Conservation (phyloP, 768 basidiomycete genomes). For the Fistulinella prunicolor region DNA sequence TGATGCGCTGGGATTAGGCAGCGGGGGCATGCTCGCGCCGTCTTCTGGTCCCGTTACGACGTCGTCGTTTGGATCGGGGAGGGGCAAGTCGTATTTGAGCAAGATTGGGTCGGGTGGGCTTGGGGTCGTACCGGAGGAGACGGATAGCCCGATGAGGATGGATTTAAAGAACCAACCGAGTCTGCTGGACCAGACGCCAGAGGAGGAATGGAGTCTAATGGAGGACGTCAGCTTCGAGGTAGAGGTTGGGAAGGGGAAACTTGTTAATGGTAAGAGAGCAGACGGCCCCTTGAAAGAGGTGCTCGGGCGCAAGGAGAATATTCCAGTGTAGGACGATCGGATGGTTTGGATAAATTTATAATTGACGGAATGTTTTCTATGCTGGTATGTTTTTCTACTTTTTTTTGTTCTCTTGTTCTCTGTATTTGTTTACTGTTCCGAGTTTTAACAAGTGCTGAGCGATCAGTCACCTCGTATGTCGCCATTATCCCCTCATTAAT, state of each 20-base stretch:
- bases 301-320: constrained; percentile 29
- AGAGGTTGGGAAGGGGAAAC: constrained; percentile 26
- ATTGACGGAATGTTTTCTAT: constrained; percentile 4
- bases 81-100: constrained; percentile 51
- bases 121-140: constrained; percentile 31
- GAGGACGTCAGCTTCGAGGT: constrained; percentile 55
- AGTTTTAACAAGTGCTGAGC: background rate
- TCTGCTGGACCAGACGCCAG: constrained; percentile 58
- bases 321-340: constrained; percentile 13
- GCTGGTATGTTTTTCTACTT: constrained; percentile 1
- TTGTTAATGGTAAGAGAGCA: constrained; percentile 28
- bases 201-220: constrained; percentile 48
- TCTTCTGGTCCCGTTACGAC: constrained; percentile 5
- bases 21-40: constrained; percentile 34
- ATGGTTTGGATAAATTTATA: background rate
- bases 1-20: constrained; percentile 63
- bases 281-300: constrained; percentile 30
- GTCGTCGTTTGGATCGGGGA: constrained; percentile 27
- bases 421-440: constrained; percentile 5
- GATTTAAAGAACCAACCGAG: constrained; percentile 45
- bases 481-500: background rate
- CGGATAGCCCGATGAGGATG: constrained; percentile 53
- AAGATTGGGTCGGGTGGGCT: constrained; percentile 24
- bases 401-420: background rate
- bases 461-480: background rate